Evolutionary conservation across 306 rosid species (phyloP).

Genomic region (Crataegus laevigata): DNA sequence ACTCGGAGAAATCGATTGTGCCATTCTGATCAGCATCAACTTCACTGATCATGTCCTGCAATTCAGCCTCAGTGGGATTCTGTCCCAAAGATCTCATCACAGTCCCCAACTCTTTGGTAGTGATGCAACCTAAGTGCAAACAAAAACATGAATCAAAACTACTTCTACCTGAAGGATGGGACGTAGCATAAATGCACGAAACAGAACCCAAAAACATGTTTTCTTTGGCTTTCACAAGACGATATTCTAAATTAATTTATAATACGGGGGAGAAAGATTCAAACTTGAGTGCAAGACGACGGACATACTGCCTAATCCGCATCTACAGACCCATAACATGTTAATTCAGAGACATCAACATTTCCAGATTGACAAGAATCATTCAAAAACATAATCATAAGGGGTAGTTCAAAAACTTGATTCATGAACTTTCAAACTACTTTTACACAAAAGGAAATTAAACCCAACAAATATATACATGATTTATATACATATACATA

Average conservation of each 20-base stretch:
- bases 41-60: constrained; percentile 31
- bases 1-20: constrained; percentile 27
- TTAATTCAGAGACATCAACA: neutral
- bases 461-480: neutral
- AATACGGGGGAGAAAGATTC: too few relatives aligned
- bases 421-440: neutral
- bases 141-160: neutral
- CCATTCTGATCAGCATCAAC: constrained; percentile 31
- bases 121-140: constrained; percentile 20
- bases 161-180: neutral
- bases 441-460: neutral
- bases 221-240: neutral
- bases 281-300: too few relatives aligned
- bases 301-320: neutral
- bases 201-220: neutral
- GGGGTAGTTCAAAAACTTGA: neutral
- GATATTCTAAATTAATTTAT: too few relatives aligned
- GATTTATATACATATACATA: neutral
- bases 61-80: constrained; percentile 25
- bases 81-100: constrained; percentile 33
- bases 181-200: neutral
- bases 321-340: neutral
- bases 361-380: neutral
- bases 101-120: constrained; percentile 27
- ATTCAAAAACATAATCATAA: neutral